Base-by-base conservation (phyloP, 2,329 filamentous ascomycete species). In the Aureobasidium mangrovei region DNA sequence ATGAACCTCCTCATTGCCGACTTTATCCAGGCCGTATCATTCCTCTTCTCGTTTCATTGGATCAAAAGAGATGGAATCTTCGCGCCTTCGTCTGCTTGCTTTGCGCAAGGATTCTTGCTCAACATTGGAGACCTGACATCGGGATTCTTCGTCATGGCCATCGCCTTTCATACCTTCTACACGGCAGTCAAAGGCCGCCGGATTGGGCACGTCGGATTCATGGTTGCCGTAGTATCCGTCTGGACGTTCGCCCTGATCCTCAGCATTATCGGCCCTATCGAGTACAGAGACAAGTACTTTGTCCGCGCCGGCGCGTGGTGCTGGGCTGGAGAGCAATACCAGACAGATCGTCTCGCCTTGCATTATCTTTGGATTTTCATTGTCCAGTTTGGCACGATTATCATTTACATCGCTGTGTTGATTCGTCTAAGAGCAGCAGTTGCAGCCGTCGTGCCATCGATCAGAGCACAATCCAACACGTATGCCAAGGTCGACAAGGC, bases 1-100 rank as follows among this genome's bases (percentile, higher is more conserved):
- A 79, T 85, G 64, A 86, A 86, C 64, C 75, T 88, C 0, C 71
- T 87, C 4, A 69, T 85, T 24, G 83, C 84, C 56, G 84, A 88
- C 61, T 76, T 85, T 55, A 81, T 84, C 61, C 84, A 87, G 61
- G 75, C 80, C 5, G 65, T 79, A 1, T 80, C 82, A 3, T 87
- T 86, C 62, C 61, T 84, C 39, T 71, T 86, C 48, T 85, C 83
- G 57, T 74, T 77, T 3, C 70, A 76, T 35, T 84, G 83, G 77
- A 69, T 85, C 5, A 65, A 68, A 1, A 64, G 70, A 12, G 72
- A 84, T 63, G 72, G 70, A 0, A 75, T 87, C 10, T 62, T 74
- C 1, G 78, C 82, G 0, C 73, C 74, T 2, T 77, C 75, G 0
- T 61, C 72, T 1, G 72, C 77, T 3, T 88, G 84, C 68, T 77